These are phyloP conservation scores for Claviceps paspali DNA, from an alignment of 2,329 filamentous ascomycete genomes.

Conservation along the genomic window DNA sequence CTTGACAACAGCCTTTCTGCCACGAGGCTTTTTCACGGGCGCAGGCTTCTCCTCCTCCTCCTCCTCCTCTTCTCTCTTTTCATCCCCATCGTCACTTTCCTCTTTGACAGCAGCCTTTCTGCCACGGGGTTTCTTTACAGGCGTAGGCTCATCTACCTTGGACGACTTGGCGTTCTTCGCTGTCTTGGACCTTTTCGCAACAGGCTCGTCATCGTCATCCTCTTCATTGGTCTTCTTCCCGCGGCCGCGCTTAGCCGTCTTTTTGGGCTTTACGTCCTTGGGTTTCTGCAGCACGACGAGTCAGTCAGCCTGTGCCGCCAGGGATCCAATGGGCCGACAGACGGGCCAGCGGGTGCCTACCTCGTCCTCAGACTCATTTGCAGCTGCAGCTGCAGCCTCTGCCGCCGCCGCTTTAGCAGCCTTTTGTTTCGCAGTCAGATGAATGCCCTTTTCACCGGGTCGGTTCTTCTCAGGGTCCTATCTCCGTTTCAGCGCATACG, in stretches of 20 bases:
- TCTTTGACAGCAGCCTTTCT: constrained; percentile 4
- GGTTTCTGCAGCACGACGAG: constrained; percentile 6
- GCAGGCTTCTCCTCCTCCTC: constrained; percentile 7
- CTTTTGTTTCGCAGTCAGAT: constrained; percentile 24
- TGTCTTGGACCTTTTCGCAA: constrained; percentile 22
- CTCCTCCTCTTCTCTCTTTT: constrained; percentile 7
- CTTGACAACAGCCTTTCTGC: constrained; percentile 1
- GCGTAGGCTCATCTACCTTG: constrained; percentile 9
- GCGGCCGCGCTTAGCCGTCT: constrained; percentile 19
- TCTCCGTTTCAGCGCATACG: neutral
- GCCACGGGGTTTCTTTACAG: neutral
- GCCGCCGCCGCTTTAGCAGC: constrained; percentile 17
- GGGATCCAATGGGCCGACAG: no score
- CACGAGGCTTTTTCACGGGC: constrained; percentile 1
- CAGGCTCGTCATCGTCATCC: constrained; percentile 18
- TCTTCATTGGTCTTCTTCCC: constrained; percentile 20
- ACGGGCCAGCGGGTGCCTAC: no score
- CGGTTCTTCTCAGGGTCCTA: constrained; percentile 64
- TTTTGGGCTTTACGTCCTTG: constrained; percentile 13
- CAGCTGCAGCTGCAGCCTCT: no score
- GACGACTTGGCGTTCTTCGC: constrained; percentile 12
- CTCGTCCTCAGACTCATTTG: constrained; percentile 11
- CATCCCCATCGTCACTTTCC: constrained; percentile 7
- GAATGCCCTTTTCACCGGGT: constrained; percentile 51
- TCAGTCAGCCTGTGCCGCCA: no score